These are phyloP conservation scores for Penicillium psychrosexuale DNA, from an alignment of 2,329 filamentous ascomycete genomes.

Conservation along the genomic window DNA sequence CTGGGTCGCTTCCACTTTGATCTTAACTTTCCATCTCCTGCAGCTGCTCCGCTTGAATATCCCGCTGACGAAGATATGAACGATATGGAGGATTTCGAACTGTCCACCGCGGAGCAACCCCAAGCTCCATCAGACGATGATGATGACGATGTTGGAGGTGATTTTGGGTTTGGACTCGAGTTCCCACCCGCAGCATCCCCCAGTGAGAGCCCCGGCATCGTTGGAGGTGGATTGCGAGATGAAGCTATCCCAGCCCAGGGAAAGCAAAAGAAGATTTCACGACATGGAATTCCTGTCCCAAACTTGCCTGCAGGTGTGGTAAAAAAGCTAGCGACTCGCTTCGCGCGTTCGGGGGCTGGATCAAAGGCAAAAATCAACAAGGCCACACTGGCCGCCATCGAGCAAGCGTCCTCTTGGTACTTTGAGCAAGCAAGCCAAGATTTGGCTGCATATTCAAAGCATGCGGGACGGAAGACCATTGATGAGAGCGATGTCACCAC, in stretches of 20 bases:
- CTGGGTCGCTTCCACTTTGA: constrained; percentile 42
- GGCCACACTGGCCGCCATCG: constrained; percentile 70
- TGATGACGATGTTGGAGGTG: constrained; percentile 24
- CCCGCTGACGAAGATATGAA: constrained; percentile 33
- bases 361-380: constrained; percentile 68
- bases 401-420: constrained; percentile 83
- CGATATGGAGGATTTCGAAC: constrained; percentile 37
- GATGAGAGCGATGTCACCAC: constrained; percentile 80
- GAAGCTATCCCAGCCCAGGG: constrained; percentile 28
- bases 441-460: constrained; percentile 72
- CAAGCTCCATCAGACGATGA: constrained; percentile 28
- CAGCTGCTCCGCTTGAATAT: constrained; percentile 26
- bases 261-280: constrained; percentile 60
- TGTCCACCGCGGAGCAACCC: constrained; percentile 27
- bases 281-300: constrained; percentile 71
- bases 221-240: constrained; percentile 37
- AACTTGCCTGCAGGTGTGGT: constrained; percentile 70
- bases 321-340: constrained; percentile 63
- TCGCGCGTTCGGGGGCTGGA: constrained; percentile 63
- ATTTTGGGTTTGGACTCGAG: constrained; percentile 33
- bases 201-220: constrained; percentile 33
- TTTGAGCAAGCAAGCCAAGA: constrained; percentile 85
- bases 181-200: constrained; percentile 28
- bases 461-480: constrained; percentile 79
- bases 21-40: constrained; percentile 42